A percentile compares a stretch with the other conserved stretches of the same genome.
Evolutionary conservation across 805 yeast genomes (phyloP).

Genomic region (Myxozyma nipponensis): DNA sequence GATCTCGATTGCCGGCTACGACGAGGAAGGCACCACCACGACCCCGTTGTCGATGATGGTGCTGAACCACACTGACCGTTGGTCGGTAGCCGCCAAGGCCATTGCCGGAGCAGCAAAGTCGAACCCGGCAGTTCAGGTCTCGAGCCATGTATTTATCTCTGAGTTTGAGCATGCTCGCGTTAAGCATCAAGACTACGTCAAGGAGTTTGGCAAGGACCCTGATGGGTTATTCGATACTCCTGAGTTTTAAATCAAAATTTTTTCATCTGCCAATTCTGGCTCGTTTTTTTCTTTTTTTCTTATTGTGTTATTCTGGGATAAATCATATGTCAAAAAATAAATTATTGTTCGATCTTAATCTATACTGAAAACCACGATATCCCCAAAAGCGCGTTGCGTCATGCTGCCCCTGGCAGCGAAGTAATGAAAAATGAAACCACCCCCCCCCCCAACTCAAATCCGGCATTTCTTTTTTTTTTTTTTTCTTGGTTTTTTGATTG

Average conservation of each 20-base stretch:
- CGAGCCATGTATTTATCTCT: constrained; percentile 16
- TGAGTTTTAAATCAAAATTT: constrained; percentile 11
- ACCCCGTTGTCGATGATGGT: constrained; percentile 29
- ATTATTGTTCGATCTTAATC: neutral
- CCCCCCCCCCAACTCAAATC: no score
- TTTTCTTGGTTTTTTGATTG: no score
- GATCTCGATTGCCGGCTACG: constrained; percentile 24
- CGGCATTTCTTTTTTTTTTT: no score
- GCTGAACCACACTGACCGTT: constrained; percentile 24
- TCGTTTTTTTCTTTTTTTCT: neutral
- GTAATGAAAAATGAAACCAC: no score
- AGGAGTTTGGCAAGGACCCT: constrained; percentile 22
- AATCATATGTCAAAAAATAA: no score
- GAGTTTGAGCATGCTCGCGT: constrained; percentile 17
- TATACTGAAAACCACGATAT: neutral
- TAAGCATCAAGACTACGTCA: constrained; percentile 25
- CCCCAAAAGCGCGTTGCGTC: no score
- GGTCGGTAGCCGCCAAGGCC: constrained; percentile 24
- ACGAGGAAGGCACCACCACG: constrained; percentile 29
- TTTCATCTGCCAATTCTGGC: neutral
- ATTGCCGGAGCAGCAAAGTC: constrained; percentile 19
- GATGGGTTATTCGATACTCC: constrained; percentile 26
- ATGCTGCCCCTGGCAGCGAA: no score
- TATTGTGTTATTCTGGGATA: neutral
- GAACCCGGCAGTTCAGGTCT: constrained; percentile 18